These are phyloP conservation scores for Thielaviopsis ethacetica DNA, from an alignment of 2,329 filamentous ascomycete species.

Conservation along the genomic window DNA sequence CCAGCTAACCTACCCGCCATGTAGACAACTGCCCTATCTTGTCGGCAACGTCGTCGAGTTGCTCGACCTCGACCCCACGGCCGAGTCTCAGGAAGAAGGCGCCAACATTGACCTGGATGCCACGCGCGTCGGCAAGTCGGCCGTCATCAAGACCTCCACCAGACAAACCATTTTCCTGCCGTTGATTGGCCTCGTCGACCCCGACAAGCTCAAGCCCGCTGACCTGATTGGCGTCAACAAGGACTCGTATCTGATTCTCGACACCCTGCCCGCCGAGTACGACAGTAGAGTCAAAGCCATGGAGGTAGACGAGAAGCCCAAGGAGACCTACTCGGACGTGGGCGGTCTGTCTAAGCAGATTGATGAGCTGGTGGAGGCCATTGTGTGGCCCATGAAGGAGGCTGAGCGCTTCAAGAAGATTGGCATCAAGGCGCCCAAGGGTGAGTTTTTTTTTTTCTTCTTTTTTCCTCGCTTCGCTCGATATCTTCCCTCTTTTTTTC, in stretches of 20 bases:
- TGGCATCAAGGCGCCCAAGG: conserved; percentile 97
- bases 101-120: conserved; percentile 98
- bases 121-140: conserved; percentile 90
- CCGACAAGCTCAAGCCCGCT: conserved; percentile 83
- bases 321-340: conserved; percentile 96
- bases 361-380: conserved; percentile 93
- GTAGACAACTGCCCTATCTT: conserved; percentile 92
- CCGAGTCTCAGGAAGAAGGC: conserved; percentile 90
- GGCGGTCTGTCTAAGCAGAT: conserved; percentile 98
- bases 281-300: conserved; percentile 98
- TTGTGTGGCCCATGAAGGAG: conserved; percentile 99
- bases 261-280: conserved; percentile 93
- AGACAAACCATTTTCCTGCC: conserved; percentile 97
- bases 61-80: conserved; percentile 87
- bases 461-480: no score
- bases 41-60: conserved; percentile 98
- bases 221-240: conserved; percentile 98
- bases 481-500: no score
- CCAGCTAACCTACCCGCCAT: no score
- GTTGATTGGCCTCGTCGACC: conserved; percentile 90
- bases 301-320: conserved; percentile 99
- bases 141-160: conserved; percentile 98
- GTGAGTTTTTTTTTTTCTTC: conserved; percentile 33
- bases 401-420: conserved; percentile 99
- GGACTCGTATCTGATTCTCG: conserved; percentile 92